phyloP scores from a whole-genome alignment of 345 rosid genomes.

The Cardiospermum halicacabum region DNA sequence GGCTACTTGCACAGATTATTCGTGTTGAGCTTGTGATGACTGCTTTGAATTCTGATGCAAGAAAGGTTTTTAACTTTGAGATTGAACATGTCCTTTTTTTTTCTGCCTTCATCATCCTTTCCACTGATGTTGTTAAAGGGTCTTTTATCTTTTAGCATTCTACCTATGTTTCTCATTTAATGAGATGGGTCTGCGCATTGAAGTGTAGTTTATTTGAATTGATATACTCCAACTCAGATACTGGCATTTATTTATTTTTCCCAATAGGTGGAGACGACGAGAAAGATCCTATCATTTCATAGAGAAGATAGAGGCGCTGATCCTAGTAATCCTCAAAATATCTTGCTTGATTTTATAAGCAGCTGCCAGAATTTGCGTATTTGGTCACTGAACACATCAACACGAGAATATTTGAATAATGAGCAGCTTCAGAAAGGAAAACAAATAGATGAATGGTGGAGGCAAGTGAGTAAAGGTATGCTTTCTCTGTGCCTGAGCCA shows the following conservation, averaged over 20 bases:
- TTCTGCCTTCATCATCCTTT: constrained; percentile 4
- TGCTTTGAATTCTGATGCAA: constrained; percentile 73
- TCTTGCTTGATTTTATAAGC: constrained; percentile 95
- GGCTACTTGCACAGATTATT: constrained; percentile 89
- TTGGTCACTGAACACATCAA: constrained; percentile 86
- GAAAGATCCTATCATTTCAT: constrained; percentile 88
- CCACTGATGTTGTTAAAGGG: not conserved
- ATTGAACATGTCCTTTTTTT: constrained; percentile 12
- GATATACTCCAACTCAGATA: constrained; percentile 19
- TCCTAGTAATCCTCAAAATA: constrained; percentile 86
- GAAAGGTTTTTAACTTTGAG: constrained; percentile 65
- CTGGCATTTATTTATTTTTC: constrained; percentile 31
- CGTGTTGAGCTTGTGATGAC: constrained; percentile 75
- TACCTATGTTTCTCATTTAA: constrained; percentile 3
- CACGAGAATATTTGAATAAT: constrained; percentile 77
- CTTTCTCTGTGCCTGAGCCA: constrained; percentile 7
- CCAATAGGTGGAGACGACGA: constrained; percentile 83
- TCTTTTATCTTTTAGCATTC: constrained; percentile 5
- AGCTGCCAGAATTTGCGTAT: constrained; percentile 93
- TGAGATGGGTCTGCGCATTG: not conserved
- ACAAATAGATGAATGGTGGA: constrained; percentile 99
- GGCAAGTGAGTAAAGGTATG: constrained; percentile 82
- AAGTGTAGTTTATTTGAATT: constrained; percentile 12
- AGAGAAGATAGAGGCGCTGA: constrained; percentile 88
- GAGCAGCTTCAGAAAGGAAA: constrained; percentile 94